These are phyloP conservation scores for Plectosphaerella plurivora DNA, from an alignment of 2,329 filamentous ascomycete species.

Conservation along the genomic window DNA sequence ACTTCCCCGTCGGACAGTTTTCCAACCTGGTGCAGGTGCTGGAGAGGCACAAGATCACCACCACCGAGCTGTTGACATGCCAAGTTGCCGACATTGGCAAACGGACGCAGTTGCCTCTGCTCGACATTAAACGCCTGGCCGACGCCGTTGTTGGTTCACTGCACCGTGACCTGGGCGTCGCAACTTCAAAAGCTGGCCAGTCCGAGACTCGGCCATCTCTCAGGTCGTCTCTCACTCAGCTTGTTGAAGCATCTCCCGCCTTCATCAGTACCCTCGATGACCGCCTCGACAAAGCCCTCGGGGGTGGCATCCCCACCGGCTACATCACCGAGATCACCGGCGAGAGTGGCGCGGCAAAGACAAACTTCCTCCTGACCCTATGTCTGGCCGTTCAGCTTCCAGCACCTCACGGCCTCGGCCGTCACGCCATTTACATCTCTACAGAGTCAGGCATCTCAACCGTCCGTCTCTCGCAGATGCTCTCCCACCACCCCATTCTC, in stretches of 20 bases:
- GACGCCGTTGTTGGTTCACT: slow-evolving; percentile 63
- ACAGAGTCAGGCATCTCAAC: slow-evolving; percentile 87
- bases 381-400: slow-evolving; percentile 82
- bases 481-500: slow-evolving; percentile 62
- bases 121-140: slow-evolving; percentile 72
- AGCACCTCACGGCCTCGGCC: slow-evolving; percentile 63
- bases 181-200: not conserved
- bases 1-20: slow-evolving; percentile 69
- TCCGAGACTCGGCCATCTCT: slow-evolving; percentile 1
- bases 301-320: slow-evolving; percentile 75
- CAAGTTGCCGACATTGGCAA: slow-evolving; percentile 80
- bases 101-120: slow-evolving; percentile 74
- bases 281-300: slow-evolving; percentile 63
- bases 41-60: slow-evolving; percentile 73
- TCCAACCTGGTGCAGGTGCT: slow-evolving; percentile 73
- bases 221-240: slow-evolving; percentile 6
- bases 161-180: slow-evolving; percentile 50
- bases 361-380: slow-evolving; percentile 82
- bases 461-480: slow-evolving; percentile 73
- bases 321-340: slow-evolving; percentile 87
- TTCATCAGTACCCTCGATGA: slow-evolving; percentile 78
- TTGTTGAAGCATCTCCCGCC: slow-evolving; percentile 20
- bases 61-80: slow-evolving; percentile 79
- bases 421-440: slow-evolving; percentile 85
- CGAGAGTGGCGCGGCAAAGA: slow-evolving; percentile 93